Evolutionary conservation across 345 rosid species (phyloP), one percentile per base, ranked within the genome.

Genomic region (Lepidium didymum): DNA sequence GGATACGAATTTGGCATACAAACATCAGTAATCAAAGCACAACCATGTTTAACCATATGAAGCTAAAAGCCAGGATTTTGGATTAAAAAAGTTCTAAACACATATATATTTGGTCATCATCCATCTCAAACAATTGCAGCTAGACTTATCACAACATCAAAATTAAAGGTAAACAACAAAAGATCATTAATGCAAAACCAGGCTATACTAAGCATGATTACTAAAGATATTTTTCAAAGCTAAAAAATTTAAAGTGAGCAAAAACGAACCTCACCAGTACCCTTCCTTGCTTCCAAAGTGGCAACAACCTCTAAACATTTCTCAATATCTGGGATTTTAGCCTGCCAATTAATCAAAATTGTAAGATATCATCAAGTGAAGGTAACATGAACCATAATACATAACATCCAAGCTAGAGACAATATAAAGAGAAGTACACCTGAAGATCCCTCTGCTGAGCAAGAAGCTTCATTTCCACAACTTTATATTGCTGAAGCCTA

Each of bases 291-390:
- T 76, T 79, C 78, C 75, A 94, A 81, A 68, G 93, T 89, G 38
- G 91, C 85, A 65, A 91, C 93, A 35, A 85, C 83, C 73, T 88
- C 91, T 60, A 94, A 81, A 78, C 97, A 94, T 67, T 94, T 94
- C 80, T 84, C 93, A 33, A 87, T 94, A 78, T 84, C 99, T 63
- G 96, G 99, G 73, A 83, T 89, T 82, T 94, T 94, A 50, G 92
- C 92, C 97, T 90, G 81, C 44, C 2, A 33, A 53, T 63, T 16
- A 3, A 14, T 7, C 37, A 31, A 46, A 0, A 47, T 15, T 37
- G 8, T 66, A 33, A 21, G 10, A 47, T n/a, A 23, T 7, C 38
- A 42, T 29, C 6, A 69, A 23, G 3, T 31, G 38, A 15, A 14
- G 11, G 35, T 11, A 44, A 64, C 44, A 16, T 35, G 63, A 16